These are phyloP conservation scores for Esteya vermicola DNA, from an alignment of 2,329 filamentous ascomycete species.

Conservation along the genomic window DNA sequence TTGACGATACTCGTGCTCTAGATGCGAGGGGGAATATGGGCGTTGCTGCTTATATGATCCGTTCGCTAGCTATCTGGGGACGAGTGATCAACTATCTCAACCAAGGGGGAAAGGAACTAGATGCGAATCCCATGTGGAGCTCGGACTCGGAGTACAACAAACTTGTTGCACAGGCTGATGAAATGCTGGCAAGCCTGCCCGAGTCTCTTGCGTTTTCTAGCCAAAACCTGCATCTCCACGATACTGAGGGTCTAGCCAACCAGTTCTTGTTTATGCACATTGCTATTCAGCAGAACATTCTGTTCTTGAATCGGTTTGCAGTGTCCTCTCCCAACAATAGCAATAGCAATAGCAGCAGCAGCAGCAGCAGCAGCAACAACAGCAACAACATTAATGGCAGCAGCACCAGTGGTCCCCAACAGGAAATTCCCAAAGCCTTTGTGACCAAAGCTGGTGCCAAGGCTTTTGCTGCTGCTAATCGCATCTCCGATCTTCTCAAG, in stretches of 20 bases:
- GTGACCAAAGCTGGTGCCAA: conserved; percentile 59
- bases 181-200: conserved; percentile 57
- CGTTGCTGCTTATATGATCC: conserved; percentile 79
- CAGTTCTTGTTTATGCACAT: conserved; percentile 92
- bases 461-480: conserved; percentile 71
- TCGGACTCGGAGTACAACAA: conserved; percentile 60
- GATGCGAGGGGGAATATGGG: conserved; percentile 79
- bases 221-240: conserved; percentile 75
- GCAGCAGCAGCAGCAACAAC: too few species aligned
- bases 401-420: too few species aligned
- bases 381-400: too few species aligned
- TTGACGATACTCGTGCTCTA: conserved; percentile 48
- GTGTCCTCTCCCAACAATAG: conserved; percentile 53
- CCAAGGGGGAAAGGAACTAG: conserved; percentile 70
- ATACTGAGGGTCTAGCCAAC: conserved; percentile 72
- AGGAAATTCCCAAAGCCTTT: conserved; percentile 65
- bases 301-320: conserved; percentile 83
- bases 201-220: conserved; percentile 56
- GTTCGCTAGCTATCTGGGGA: conserved; percentile 78
- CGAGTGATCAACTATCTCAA: conserved; percentile 82
- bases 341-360: too few species aligned
- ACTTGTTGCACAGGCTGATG: conserved; percentile 57
- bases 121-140: conserved; percentile 68
- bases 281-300: conserved; percentile 71
- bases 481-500: conserved; percentile 71